These are phyloP conservation scores for Ophiostoma tasmaniense DNA, from an alignment of 2,329 filamentous ascomycete species.

Conservation along the genomic window DNA sequence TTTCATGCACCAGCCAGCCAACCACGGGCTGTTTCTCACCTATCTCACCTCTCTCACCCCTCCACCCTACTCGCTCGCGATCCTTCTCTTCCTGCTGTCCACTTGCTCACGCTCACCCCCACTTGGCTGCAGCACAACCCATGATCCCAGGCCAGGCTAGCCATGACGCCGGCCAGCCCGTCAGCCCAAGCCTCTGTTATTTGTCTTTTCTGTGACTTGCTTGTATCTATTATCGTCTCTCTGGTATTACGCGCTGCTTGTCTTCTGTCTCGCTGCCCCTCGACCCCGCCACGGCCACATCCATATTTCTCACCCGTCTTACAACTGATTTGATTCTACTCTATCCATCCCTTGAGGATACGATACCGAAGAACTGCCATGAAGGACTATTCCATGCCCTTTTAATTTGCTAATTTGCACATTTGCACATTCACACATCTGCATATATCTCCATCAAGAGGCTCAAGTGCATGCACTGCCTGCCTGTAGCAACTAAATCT, in stretches of 20 bases:
- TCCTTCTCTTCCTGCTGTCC: neutral
- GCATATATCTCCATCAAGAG: neutral
- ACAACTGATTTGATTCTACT: neutral
- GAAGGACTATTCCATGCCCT: neutral
- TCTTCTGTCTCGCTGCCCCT: neutral
- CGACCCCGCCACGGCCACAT: constrained; percentile 3
- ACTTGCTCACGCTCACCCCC: constrained; percentile 18
- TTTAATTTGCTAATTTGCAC: neutral
- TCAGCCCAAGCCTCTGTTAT: constrained; percentile 3
- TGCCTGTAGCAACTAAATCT: neutral
- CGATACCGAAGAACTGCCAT: too few species aligned
- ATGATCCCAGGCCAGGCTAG: constrained; percentile 7
- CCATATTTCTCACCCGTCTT: neutral
- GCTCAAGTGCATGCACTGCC: constrained; percentile 6
- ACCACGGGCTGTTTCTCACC: neutral
- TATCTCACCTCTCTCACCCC: neutral
- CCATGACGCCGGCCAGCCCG: constrained; percentile 9
- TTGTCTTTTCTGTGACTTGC: neutral
- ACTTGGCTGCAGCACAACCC: constrained; percentile 17
- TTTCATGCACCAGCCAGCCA: neutral
- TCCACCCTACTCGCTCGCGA: neutral
- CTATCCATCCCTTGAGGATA: too few species aligned
- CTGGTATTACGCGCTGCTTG: neutral
- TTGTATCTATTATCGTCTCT: neutral
- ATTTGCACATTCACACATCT: neutral